phyloP scores from a whole-genome alignment of 2,329 filamentous ascomycete species.

The Verticillium albo-atrum region DNA sequence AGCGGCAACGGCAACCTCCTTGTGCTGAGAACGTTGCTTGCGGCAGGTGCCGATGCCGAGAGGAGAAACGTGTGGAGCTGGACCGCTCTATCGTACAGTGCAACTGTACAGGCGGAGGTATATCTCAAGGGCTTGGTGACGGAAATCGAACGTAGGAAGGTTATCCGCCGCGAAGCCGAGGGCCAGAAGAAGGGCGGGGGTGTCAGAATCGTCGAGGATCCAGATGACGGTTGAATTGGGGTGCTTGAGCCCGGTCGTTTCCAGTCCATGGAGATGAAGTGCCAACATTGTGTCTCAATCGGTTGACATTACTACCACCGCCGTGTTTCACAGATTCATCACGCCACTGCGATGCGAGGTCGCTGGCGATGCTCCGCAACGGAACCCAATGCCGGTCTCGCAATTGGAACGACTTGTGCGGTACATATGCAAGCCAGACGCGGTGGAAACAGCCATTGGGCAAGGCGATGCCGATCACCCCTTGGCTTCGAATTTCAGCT shows the following conservation, averaged over 20 bases:
- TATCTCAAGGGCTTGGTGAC: constrained; percentile 75
- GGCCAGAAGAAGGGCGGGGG: constrained; percentile 34
- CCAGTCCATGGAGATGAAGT: too few relatives aligned
- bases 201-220: constrained; percentile 39
- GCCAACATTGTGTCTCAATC: too few relatives aligned
- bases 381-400: too few relatives aligned
- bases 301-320: too few relatives aligned
- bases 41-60: constrained; percentile 71
- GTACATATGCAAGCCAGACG: too few relatives aligned
- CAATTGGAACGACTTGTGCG: too few relatives aligned
- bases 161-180: constrained; percentile 30
- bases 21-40: constrained; percentile 70
- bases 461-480: too few relatives aligned
- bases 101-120: constrained; percentile 77
- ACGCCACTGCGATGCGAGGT: too few relatives aligned
- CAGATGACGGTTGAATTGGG: constrained; percentile 26
- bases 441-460: too few relatives aligned
- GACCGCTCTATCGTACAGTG: constrained; percentile 79
- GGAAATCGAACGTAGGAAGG: constrained; percentile 62
- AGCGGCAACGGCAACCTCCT: constrained; percentile 76
- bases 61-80: constrained; percentile 72
- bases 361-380: too few relatives aligned
- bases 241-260: background rate
- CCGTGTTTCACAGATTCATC: too few relatives aligned
- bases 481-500: too few relatives aligned